phyloP scores from a whole-genome alignment of 2,329 filamentous ascomycete species.

The Microdochium bolleyi region DNA sequence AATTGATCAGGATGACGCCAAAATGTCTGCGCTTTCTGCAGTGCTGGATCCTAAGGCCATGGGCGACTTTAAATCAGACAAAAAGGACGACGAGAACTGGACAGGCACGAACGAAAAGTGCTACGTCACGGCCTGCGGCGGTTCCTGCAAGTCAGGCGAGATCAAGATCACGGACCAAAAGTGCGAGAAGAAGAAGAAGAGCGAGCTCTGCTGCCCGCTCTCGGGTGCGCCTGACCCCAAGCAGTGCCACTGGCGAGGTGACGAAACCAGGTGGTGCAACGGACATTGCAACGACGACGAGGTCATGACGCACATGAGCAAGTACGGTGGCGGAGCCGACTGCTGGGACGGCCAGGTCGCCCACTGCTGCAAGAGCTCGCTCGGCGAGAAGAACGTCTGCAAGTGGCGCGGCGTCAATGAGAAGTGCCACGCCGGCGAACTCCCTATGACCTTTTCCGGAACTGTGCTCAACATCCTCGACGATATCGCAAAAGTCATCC shows the following conservation, averaged over 20 bases:
- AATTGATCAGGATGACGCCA: conserved; percentile 16
- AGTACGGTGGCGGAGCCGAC: conserved; percentile 16
- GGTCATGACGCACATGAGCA: conserved; percentile 18
- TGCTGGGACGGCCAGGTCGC: conserved; percentile 19
- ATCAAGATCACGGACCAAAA: conserved; percentile 16
- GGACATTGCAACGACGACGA: conserved; percentile 23
- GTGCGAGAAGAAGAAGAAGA: conserved; percentile 16
- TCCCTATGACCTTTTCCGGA: conserved; percentile 13
- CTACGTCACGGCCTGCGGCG: conserved; percentile 19
- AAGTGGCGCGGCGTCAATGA: conserved; percentile 12
- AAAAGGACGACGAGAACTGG: conserved; percentile 7
- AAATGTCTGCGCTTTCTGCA: conserved; percentile 9
- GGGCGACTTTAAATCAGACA: conserved; percentile 1
- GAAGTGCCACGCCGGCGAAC: conserved; percentile 11
- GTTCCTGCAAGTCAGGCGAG: conserved; percentile 17
- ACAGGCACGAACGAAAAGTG: conserved; percentile 12
- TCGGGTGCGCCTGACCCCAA: conserved; percentile 17
- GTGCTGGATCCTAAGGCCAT: conserved; percentile 6
- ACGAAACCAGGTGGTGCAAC: conserved; percentile 15
- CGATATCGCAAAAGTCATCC: conserved; percentile 9
- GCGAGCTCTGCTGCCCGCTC: conserved; percentile 22
- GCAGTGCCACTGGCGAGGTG: conserved; percentile 22
- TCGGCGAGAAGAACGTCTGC: conserved; percentile 12
- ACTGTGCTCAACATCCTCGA: conserved; percentile 10
- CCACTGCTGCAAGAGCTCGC: conserved; percentile 18